Base-by-base conservation (phyloP, 345 rosid species). In the Citrus sinensis region DNA sequence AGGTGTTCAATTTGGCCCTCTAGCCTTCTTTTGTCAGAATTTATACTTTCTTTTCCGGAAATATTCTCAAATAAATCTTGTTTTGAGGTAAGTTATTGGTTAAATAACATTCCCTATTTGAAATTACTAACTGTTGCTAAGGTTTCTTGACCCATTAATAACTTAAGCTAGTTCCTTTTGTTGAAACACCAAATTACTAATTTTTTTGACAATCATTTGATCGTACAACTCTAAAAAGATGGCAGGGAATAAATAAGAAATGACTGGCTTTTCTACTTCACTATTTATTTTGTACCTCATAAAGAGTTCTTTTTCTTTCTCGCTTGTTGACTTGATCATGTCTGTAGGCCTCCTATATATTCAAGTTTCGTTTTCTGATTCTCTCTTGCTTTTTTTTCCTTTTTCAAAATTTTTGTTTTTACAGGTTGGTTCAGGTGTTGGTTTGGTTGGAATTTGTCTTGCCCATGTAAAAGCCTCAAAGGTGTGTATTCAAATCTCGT, bases 381-480 rank as follows among this genome's bases (percentile, higher is more conserved):
- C 17, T 24, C 2, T 42, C 25, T 1, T 46, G 51, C 49, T 11
- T 13, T 46, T 46, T 40, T 9, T 9, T 40, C 9, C 9, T 40
- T 40, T 40, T 40, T 40, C 11, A 40, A 40, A 7, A 0, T 32
- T 67, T 75, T 86, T 19, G 46, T 22, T 80, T 67, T 80, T 68
- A 64, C 87, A 95, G 99, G 90, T 95, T 77, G 99, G 99, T 81
- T 92, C 94, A 20, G 98, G 99, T 76, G 97, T 89, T 85, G 98
- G 97, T 56, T 74, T 92, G 86, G 90, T 91, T 67, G 97, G 98
- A 79, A 80, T 93, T 76, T 92, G 96, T 67, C 98, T 95, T 56
- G 88, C 94, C 49, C 93, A 89, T 75, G 90, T 89, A 25, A 93
- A 90, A 77, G 97, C 96, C 79, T 88, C 89, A 25, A 70, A 89